Evolutionary conservation across 768 basidiomycete genomes (phyloP).

Genomic region (Candolleomyces efflorescens): DNA sequence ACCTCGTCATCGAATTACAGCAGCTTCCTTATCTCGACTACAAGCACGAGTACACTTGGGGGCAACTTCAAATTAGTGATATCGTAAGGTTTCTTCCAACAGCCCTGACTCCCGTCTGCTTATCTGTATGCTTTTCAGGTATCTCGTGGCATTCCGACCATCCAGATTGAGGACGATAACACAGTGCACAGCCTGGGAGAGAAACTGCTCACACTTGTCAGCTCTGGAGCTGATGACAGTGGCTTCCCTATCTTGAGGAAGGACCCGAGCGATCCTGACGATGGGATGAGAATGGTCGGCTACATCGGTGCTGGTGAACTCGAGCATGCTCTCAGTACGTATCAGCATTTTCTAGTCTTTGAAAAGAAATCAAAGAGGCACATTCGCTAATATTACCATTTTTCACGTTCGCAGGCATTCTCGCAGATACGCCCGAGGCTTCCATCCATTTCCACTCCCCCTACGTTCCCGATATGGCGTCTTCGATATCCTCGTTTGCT

Average conservation of each 20-base stretch:
- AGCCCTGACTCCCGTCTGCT: neutral
- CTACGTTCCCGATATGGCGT: slow-evolving; percentile 36
- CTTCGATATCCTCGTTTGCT: slow-evolving; percentile 58
- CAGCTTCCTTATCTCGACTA: slow-evolving; percentile 91
- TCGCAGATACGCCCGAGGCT: slow-evolving; percentile 69
- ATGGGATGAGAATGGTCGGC: slow-evolving; percentile 68
- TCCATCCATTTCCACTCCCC: slow-evolving; percentile 60
- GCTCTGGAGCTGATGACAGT: slow-evolving; percentile 63
- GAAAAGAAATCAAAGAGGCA: no score
- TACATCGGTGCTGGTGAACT: slow-evolving; percentile 92
- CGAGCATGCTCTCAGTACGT: slow-evolving; percentile 85
- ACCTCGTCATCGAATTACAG: slow-evolving; percentile 89
- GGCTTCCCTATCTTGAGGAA: slow-evolving; percentile 83
- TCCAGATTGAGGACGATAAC: slow-evolving; percentile 68
- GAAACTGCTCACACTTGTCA: slow-evolving; percentile 56
- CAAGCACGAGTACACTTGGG: slow-evolving; percentile 91
- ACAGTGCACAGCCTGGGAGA: slow-evolving; percentile 75
- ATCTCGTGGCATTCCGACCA: slow-evolving; percentile 60
- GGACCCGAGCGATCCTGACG: slow-evolving; percentile 32
- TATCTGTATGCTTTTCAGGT: slow-evolving; percentile 38
- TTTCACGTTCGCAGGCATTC: slow-evolving; percentile 45
- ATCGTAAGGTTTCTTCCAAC: slow-evolving; percentile 58
- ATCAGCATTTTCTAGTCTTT: neutral
- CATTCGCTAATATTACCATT: slow-evolving; percentile 1
- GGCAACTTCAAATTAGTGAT: slow-evolving; percentile 65